Conservation (phyloP, 768 basidiomycete species). For the Auricularia heimuer region DNA sequence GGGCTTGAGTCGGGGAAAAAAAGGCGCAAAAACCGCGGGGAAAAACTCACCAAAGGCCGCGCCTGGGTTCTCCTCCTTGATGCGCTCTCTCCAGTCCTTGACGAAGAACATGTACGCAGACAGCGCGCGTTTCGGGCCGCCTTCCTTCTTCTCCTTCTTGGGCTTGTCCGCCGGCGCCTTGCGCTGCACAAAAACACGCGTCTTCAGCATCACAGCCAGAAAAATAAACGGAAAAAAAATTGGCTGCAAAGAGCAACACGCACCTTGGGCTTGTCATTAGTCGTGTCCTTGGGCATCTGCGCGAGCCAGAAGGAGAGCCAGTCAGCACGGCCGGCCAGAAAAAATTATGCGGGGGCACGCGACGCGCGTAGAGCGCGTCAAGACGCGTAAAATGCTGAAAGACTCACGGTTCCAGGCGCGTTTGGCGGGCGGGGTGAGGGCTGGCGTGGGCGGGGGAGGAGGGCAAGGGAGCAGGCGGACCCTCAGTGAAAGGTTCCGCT, state of each 20-base stretch:
- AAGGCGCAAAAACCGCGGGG: conserved; percentile 4
- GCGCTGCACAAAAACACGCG: too few species aligned
- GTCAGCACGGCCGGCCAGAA: too few species aligned
- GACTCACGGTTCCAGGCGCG: too few species aligned
- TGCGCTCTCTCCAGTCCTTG: conserved; percentile 26
- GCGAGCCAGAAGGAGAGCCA: neutral
- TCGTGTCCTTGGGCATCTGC: conserved; percentile 68
- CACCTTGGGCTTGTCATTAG: conserved; percentile 54
- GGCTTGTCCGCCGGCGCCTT: conserved; percentile 42
- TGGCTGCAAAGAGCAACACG: conserved; percentile 15
- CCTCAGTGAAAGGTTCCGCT: too few species aligned
- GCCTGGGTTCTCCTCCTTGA: conserved; percentile 78
- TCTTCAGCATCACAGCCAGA: conserved; percentile 46
- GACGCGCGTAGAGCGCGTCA: too few species aligned
- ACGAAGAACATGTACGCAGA: conserved; percentile 39
- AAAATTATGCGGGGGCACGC: too few species aligned
- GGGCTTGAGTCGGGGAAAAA: neutral
- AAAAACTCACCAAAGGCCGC: conserved; percentile 69
- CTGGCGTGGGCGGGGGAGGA: too few species aligned
- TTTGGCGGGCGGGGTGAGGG: too few species aligned
- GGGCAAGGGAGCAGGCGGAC: too few species aligned
- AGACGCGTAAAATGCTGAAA: too few species aligned
- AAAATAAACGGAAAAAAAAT: neutral
- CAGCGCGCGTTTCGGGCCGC: conserved; percentile 29
- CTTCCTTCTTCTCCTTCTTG: conserved; percentile 71